phyloP scores from a whole-genome alignment of 495 filamentous ascomycete genomes.

The Chlorociboria aeruginascens region DNA sequence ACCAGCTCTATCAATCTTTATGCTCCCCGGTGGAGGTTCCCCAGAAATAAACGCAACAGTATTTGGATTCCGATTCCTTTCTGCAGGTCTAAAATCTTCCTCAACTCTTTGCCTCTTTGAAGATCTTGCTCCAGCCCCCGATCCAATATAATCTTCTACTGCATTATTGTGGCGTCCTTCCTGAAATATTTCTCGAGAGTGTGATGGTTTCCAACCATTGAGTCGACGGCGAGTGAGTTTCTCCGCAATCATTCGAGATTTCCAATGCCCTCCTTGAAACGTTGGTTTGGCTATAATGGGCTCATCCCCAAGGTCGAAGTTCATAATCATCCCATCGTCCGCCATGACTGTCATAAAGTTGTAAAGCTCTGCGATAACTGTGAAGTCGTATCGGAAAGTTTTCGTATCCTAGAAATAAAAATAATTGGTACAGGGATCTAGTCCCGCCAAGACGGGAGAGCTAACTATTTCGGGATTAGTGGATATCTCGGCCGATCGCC shows the following conservation, averaged over 20 bases:
- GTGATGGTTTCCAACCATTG: constrained; percentile 9
- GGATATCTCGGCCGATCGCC: background rate
- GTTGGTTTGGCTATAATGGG: constrained; percentile 40
- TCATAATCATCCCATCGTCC: constrained; percentile 89
- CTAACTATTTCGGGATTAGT: no score
- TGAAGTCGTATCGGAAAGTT: background rate
- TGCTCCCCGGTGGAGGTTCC: constrained; percentile 13
- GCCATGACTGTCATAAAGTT: constrained; percentile 47
- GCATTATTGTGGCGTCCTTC: constrained; percentile 8
- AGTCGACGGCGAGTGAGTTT: constrained; percentile 47
- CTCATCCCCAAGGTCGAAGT: constrained; percentile 66
- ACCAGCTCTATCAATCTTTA: constrained; percentile 8
- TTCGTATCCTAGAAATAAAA: constrained; percentile 2
- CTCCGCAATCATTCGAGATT: constrained; percentile 71
- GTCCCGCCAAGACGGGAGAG: no score
- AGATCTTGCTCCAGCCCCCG: constrained; percentile 5
- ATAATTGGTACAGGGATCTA: background rate
- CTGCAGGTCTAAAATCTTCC: background rate
- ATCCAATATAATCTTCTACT: constrained; percentile 15
- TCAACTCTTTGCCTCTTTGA: constrained; percentile 18
- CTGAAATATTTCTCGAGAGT: constrained; percentile 11
- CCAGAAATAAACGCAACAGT: constrained; percentile 11
- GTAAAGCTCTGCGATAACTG: background rate
- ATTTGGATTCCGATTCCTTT: background rate
- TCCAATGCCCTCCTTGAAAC: constrained; percentile 86